phyloP scores from a whole-genome alignment of 2,329 filamentous ascomycete species.

The Fusarium coffeatum region DNA sequence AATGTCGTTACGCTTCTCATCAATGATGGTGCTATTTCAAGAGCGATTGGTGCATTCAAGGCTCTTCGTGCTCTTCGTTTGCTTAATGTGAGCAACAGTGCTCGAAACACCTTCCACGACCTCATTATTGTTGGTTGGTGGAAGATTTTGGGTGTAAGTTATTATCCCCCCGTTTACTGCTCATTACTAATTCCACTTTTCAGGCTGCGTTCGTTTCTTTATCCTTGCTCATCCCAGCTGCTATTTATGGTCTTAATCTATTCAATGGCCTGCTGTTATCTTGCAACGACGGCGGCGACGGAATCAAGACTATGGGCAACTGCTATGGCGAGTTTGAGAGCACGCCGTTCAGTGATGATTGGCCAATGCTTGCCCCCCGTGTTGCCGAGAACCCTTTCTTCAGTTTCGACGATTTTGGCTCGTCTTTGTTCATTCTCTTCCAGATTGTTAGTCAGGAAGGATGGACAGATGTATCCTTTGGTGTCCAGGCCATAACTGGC shows the following conservation, averaged over 20 bases:
- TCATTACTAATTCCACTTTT: neutral
- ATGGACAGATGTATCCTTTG: conserved; percentile 93
- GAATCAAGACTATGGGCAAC: conserved; percentile 70
- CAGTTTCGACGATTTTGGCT: conserved; percentile 95
- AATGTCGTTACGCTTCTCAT: conserved; percentile 87
- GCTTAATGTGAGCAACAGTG: conserved; percentile 95
- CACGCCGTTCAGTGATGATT: conserved; percentile 77
- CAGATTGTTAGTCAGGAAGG: conserved; percentile 99
- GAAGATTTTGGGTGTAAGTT: conserved; percentile 85
- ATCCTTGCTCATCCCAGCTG: conserved; percentile 94
- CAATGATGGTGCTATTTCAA: conserved; percentile 85
- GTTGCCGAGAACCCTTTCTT: conserved; percentile 85
- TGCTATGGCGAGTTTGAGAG: conserved; percentile 88
- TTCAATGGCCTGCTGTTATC: conserved; percentile 83
- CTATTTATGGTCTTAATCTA: conserved; percentile 93
- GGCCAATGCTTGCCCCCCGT: conserved; percentile 86
- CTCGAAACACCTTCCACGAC: conserved; percentile 95
- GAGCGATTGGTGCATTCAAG: conserved; percentile 96
- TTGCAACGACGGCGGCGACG: conserved; percentile 75
- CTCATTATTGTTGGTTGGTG: conserved; percentile 93
- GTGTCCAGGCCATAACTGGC: conserved; percentile 83
- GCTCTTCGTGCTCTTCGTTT: conserved; percentile 90
- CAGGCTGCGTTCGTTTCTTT: conserved; percentile 90
- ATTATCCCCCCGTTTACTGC: neutral
- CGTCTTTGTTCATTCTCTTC: conserved; percentile 94